Base-by-base conservation (phyloP, 2,329 filamentous ascomycete species). In the Fusarium robinianum region DNA sequence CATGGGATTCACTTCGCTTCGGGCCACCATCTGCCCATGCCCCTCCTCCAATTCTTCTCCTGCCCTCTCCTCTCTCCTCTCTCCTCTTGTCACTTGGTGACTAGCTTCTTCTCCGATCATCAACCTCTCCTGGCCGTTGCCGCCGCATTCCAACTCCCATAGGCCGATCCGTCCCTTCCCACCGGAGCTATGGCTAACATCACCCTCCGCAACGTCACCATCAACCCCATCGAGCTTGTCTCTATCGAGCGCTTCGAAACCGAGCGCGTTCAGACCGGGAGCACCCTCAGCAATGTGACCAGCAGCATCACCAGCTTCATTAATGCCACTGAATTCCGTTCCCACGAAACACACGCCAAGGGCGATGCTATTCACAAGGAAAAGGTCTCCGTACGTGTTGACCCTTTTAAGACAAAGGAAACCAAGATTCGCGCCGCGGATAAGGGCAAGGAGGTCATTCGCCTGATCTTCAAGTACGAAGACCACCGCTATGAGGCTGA, bases 161-260 rank as follows among this genome's bases (percentile, higher is more conserved):
- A 29, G 5, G 8, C 23, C 12, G 19, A 31, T 30, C 18, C 15
- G 16, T 25, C 22, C 18, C 16, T 25, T 17, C 14, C 29, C 36
- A 21, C 22, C 31, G 31, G 46, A 57, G 53, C 44, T 43, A 80
- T 79, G 76, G 67, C 72, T 12, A 67, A 71, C 44, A 72, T 96
- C 56, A 87, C 80, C 5, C 81, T 96, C 60, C 89, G 91, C 61
- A 96, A 96, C 67, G 73, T 95, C 54, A 92, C 88, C 30, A 75
- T 80, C 44, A 84, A 80, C 34, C 77, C 83, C n/a, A 73, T 96
- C 41, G 81, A 85, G 56, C 78, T 96, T 58, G 84, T 83, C 66
- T 76, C 64, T 47, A 74, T 92, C 46, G 87, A 95, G 72, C 84
- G 85, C 56, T 90, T 90, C 65, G 79, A 83, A 55, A 77, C 67